Conservation (phyloP, 2,329 filamentous ascomycete genomes). For the Fusarium tricinctum region DNA sequence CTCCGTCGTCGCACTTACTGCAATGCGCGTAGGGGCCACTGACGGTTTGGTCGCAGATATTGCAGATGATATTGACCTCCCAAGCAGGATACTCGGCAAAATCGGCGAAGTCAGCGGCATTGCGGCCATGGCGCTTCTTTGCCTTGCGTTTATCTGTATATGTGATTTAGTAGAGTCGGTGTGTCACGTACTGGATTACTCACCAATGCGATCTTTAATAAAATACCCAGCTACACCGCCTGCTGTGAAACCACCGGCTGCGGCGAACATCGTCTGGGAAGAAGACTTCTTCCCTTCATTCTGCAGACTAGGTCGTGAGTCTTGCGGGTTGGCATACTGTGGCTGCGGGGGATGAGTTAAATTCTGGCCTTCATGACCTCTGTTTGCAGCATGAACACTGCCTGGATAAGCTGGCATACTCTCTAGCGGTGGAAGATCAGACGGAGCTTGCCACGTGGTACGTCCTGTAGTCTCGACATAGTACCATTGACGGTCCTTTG, state of each 20-base stretch:
- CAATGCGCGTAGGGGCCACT: conserved; percentile 39
- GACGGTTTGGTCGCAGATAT: conserved; percentile 31
- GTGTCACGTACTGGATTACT: accelerated
- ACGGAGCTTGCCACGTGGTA: conserved; percentile 22
- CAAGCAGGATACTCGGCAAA: conserved; percentile 31
- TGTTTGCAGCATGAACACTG: neutral
- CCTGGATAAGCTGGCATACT: conserved; percentile 29
- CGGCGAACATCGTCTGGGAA: neutral
- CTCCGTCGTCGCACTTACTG: conserved; percentile 33
- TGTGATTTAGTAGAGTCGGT: accelerated
- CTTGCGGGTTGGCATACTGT: neutral
- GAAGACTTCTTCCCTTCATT: conserved; percentile 13
- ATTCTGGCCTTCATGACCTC: neutral
- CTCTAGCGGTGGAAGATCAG: conserved; percentile 5
- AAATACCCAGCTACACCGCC: conserved; percentile 39
- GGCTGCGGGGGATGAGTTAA: neutral
- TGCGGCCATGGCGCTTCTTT: conserved; percentile 34
- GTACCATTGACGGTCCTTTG: conserved; percentile 29
- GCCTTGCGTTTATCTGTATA: conserved; percentile 30
- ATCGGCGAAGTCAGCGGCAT: conserved; percentile 20
- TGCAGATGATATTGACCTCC: conserved; percentile 8
- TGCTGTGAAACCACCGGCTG: conserved; percentile 33
- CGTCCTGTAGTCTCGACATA: conserved; percentile 32
- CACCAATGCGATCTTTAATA: conserved; percentile 35
- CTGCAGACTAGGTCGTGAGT: neutral